Conservation (phyloP, 164 flowering plant species). For the Platanus orientalis region DNA sequence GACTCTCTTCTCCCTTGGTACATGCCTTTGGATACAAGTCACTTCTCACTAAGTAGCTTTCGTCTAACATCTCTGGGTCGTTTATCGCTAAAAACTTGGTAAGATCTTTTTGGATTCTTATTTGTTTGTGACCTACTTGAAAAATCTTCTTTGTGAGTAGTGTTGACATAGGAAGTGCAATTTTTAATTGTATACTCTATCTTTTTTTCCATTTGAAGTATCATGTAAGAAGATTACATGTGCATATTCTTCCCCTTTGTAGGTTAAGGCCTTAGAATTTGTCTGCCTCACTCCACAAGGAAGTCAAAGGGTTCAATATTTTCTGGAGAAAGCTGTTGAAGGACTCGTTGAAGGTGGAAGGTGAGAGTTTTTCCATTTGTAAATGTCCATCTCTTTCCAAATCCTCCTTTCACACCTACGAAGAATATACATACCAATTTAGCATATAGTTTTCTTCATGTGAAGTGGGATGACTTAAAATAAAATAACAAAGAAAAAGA, state of each 20-base stretch:
- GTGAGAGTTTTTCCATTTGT: conserved; percentile 33
- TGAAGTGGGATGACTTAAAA: no score
- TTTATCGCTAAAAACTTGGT: conserved; percentile 87
- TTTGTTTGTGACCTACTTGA: background rate
- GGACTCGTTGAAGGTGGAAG: conserved; percentile 88
- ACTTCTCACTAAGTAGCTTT: conserved; percentile 74
- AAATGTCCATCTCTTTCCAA: background rate
- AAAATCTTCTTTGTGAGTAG: no score
- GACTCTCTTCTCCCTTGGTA: conserved; percentile 92
- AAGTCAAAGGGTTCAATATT: conserved; percentile 78
- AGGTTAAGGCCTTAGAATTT: conserved; percentile 77
- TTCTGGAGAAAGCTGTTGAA: conserved; percentile 90
- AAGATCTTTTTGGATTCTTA: conserved; percentile 7
- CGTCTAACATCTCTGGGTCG: conserved; percentile 78
- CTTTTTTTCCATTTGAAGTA: background rate
- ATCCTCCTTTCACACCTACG: background rate
- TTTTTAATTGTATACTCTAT: background rate
- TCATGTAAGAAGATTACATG: background rate
- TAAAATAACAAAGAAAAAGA: no score
- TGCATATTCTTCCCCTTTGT: conserved; percentile 5
- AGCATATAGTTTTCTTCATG: background rate
- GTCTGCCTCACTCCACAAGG: conserved; percentile 88
- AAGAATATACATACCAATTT: background rate
- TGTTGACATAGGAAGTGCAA: background rate
- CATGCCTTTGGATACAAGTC: conserved; percentile 70